Evolutionary conservation across 139 green algal species (phyloP), one percentile per base, ranked within the genome.

Genomic region (Chlamydomonas urium): DNA sequence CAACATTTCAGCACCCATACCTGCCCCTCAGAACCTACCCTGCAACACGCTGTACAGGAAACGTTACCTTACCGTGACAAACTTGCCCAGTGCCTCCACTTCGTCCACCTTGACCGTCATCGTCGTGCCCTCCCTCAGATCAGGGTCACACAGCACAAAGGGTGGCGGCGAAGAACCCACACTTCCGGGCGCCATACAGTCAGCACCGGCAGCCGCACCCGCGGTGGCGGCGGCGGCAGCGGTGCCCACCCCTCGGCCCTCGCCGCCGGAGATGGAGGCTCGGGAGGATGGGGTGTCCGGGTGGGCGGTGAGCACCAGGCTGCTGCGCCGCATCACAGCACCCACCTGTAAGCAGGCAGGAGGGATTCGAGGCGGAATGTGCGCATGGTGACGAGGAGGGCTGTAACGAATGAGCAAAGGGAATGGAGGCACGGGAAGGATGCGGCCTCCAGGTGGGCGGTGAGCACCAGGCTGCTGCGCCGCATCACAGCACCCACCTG

Each of bases 341-440:
- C 89, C 91, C 24, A 98, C 96, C 75, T 95, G 82, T 74, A 98
- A 98, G 31, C 94, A n/a, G n/a, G n/a, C n/a, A n/a, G 94, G 58
- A 98, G 84, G 26, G 94, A 90, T 91, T 98, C 97, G 24, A 98
- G 88, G 19, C 94, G n/a, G n/a, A n/a, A n/a, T n/a, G n/a, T n/a
- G n/a, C n/a, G n/a, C n/a, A n/a, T 94, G 23, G 94, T 93, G 59
- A 98, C 79, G 67, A 98, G 90, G 31, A 88, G 85, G 34, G 97
- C 93, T 38, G 69, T 84, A 29, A 91, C 85, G 31, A 47, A 26
- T 32, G 10, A 32, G 24, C 21, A 63, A 19, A 8, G 56, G 56
- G 24, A 17, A 17, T 26, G 56, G 56, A 8, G 56, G 56, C 21
- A 32, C 24, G 10, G 56, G 24, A 8, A 63, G 56, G 24, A 63